Conservation (phyloP, 75 land plant genomes). For the Pseudotsuga menziesii region DNA sequence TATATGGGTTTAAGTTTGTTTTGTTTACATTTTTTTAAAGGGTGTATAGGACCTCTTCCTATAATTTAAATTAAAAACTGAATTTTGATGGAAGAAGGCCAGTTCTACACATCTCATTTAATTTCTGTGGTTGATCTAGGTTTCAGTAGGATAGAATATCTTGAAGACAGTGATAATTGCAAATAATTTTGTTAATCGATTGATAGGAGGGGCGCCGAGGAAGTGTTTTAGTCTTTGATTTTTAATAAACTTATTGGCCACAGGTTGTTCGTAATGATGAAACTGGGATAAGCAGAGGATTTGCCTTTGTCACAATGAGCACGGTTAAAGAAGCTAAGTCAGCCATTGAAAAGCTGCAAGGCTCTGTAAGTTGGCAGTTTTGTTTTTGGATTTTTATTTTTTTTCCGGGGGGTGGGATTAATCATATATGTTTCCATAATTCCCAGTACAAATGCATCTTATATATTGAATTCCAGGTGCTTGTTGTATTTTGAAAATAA, state of each 20-base stretch:
- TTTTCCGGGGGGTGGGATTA: too few species aligned
- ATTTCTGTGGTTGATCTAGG: too few species aligned
- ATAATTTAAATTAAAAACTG: too few species aligned
- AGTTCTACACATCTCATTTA: too few species aligned
- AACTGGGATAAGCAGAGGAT: conserved; percentile 36
- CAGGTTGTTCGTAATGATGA: conserved; percentile 36
- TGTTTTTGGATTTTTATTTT: not conserved
- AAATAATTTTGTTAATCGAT: too few species aligned
- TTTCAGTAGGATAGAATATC: too few species aligned
- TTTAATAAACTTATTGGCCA: not conserved
- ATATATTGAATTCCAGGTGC: not conserved
- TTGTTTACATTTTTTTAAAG: too few species aligned
- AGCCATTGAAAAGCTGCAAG: conserved; percentile 30
- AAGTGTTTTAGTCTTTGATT: not conserved
- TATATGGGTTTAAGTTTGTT: too few species aligned
- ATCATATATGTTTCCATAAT: not conserved
- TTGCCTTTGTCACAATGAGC: conserved; percentile 35
- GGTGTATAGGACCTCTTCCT: too few species aligned
- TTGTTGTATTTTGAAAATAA: not conserved
- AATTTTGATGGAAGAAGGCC: too few species aligned
- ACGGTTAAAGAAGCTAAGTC: conserved; percentile 19
- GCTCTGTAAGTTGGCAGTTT: conserved; percentile 27
- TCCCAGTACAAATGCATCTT: not conserved
- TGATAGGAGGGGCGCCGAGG: too few species aligned
- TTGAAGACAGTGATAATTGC: too few species aligned